Conservation (phyloP, 1,284 basidiomycete species). For the Microbotryomycetes sp. region DNA sequence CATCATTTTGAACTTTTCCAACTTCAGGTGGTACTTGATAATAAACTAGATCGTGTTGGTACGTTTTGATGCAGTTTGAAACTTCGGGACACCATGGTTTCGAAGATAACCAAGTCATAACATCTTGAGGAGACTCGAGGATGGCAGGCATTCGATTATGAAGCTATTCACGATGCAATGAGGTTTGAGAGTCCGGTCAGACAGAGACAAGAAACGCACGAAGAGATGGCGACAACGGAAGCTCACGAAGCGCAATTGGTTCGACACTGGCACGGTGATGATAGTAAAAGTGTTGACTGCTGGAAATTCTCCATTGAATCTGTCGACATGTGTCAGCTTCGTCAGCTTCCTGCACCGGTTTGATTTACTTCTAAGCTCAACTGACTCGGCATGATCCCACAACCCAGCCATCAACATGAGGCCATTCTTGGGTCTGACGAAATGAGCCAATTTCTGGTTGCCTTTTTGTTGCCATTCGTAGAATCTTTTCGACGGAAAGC, state of each 20-base stretch:
- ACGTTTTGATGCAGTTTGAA: slow-evolving; percentile 61
- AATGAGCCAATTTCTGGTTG: slow-evolving; percentile 67
- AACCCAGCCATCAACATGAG: slow-evolving; percentile 72
- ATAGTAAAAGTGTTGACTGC: slow-evolving; percentile 79
- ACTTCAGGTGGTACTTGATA: slow-evolving; percentile 86
- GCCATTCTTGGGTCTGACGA: slow-evolving; percentile 59
- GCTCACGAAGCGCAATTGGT: slow-evolving; percentile 42
- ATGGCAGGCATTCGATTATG: slow-evolving; percentile 93
- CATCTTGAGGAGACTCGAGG: slow-evolving; percentile 56
- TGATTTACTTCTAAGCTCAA: background rate
- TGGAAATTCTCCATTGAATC: slow-evolving; percentile 51
- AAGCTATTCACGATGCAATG: slow-evolving; percentile 42
- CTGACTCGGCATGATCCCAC: slow-evolving; percentile 61
- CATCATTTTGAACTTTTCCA: slow-evolving; percentile 80
- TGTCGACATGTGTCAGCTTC: slow-evolving; percentile 51
- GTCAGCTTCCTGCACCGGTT: background rate
- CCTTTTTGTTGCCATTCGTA: slow-evolving; percentile 86
- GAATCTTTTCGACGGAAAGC: slow-evolving; percentile 52
- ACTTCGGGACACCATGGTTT: slow-evolving; percentile 56
- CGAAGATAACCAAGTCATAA: slow-evolving; percentile 66
- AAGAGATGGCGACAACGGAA: slow-evolving; percentile 48
- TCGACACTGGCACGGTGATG: slow-evolving; percentile 60
- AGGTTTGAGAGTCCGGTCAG: too few species aligned
- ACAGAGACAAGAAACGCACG: slow-evolving; percentile 48
- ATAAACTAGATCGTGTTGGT: slow-evolving; percentile 61